phyloP scores from a whole-genome alignment of 2,329 filamentous ascomycete genomes.

The Colletotrichum sp. region DNA sequence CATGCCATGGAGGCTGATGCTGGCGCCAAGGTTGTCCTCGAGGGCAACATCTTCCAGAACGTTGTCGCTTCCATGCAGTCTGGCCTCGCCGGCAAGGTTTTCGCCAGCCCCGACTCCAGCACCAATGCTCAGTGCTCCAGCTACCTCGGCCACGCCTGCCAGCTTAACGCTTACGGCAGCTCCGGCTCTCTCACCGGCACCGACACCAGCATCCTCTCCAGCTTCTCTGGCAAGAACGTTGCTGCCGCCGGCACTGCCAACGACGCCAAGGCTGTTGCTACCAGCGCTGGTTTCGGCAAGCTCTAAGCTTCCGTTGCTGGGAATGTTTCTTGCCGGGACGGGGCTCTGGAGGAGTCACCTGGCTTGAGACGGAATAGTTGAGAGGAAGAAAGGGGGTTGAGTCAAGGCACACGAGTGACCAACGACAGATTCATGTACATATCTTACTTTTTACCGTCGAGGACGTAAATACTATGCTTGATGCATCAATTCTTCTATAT shows the following conservation, averaged over 20 bases:
- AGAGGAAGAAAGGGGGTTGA: background rate
- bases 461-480: constrained; percentile 19
- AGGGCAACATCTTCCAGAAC: constrained; percentile 64
- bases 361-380: no score
- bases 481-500: no score
- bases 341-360: background rate
- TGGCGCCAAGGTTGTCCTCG: constrained; percentile 49
- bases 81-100: constrained; percentile 35
- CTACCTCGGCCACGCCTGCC: constrained; percentile 53
- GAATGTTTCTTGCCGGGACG: background rate
- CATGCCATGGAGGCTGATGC: constrained; percentile 58
- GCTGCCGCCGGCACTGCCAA: constrained; percentile 44
- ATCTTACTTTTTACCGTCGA: background rate
- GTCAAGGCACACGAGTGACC: background rate
- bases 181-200: constrained; percentile 41
- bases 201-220: constrained; percentile 52
- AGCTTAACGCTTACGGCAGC: constrained; percentile 52
- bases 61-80: constrained; percentile 46
- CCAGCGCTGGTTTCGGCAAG: constrained; percentile 51
- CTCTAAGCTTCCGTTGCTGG: constrained; percentile 30
- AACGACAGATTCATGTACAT: constrained; percentile 14
- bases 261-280: constrained; percentile 39
- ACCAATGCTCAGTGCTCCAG: constrained; percentile 45
- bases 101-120: constrained; percentile 32
- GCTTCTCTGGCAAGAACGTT: constrained; percentile 40